Conservation (phyloP, 2,329 filamentous ascomycete genomes). For the Thielaviopsis punctulata region DNA sequence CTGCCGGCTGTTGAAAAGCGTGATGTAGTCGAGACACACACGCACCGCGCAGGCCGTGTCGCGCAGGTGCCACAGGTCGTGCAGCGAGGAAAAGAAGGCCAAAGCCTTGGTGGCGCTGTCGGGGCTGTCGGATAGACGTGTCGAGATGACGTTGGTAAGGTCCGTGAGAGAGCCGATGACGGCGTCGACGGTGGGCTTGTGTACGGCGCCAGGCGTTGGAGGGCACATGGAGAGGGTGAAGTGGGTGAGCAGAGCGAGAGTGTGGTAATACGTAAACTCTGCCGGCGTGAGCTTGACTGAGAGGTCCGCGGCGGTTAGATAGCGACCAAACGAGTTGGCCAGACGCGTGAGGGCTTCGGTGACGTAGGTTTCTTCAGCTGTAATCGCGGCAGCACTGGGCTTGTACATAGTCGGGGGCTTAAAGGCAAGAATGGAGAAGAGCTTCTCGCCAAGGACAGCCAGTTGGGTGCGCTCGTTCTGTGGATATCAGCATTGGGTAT, state of each 20-base stretch:
- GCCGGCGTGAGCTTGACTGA: conserved; percentile 21
- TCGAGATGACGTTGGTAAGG: conserved; percentile 7
- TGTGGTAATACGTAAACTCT: conserved; percentile 28
- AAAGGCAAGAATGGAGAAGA: conserved; percentile 31
- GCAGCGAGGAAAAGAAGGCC: conserved; percentile 17
- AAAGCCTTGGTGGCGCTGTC: conserved; percentile 3
- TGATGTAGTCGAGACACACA: conserved; percentile 20
- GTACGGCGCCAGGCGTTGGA: background rate
- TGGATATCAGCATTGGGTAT: too few species aligned
- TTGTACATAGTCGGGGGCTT: conserved; percentile 35
- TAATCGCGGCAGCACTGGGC: conserved; percentile 21
- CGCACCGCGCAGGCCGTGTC: conserved; percentile 22
- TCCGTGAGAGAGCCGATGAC: conserved; percentile 5
- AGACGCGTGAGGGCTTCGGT: conserved; percentile 26
- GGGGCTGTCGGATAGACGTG: background rate
- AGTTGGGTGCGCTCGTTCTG: conserved; percentile 35
- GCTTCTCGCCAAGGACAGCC: conserved; percentile 31
- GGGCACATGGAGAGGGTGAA: conserved; percentile 10
- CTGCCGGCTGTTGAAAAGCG: conserved; percentile 22
- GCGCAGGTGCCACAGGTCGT: conserved; percentile 22
- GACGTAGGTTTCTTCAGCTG: conserved; percentile 28
- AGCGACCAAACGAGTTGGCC: conserved; percentile 24
- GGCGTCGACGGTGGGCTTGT: conserved; percentile 5
- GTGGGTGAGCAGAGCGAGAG: conserved; percentile 24
- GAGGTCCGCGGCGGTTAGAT: conserved; percentile 17